Base-by-base conservation (phyloP, 805 yeast genomes). In the Ogataea allantospora region DNA sequence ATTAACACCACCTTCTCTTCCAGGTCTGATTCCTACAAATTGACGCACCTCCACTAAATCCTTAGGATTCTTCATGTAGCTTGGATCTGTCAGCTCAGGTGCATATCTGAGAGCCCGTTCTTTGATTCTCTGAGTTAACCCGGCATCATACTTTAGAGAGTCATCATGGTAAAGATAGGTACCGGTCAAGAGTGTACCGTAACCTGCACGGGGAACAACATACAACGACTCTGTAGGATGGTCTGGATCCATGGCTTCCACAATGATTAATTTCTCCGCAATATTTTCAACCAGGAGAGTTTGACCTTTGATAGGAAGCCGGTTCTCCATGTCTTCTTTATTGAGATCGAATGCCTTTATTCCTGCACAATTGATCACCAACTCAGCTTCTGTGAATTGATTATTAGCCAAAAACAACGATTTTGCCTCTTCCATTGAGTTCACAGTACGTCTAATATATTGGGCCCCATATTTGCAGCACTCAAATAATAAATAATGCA, bases 1-100 rank as follows among this genome's bases (percentile, higher is more conserved):
- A 33, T 77, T 64, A 9, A 71, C 58, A 0, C 88, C 89, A 7
- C 75, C 78, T 10, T 62, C 54, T 54, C 88, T 69, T 1, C 79
- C 83, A 1, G 88, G 88, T 50, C 88, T 69, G 51, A 82, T 78
- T 0, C 88, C 88, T 7, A 82, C 84, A 55, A 80, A 80, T 28
- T 70, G 57, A 36, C 70, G 66, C 15, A 66, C 68, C n/a, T 80
- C 65, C 31, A 77, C 77, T 38, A 75, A 61, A 2, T 31, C 13
- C 24, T 71, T 75, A 35, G 74, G 65, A 22, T 68, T 60, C 7
- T 57, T 55, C 38, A 48, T 46, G 30, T 48, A 48, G n/a, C 60
- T 48, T 1, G 38, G 33, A 21, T 45, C 28, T 7, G 40, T 31
- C 9, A 81, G 58, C 38, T 77, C 77, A 0, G 88, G 88, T 37